Evolutionary conservation across 1,284 basidiomycete genomes (phyloP).

Genomic region (Volvariella volvacea): DNA sequence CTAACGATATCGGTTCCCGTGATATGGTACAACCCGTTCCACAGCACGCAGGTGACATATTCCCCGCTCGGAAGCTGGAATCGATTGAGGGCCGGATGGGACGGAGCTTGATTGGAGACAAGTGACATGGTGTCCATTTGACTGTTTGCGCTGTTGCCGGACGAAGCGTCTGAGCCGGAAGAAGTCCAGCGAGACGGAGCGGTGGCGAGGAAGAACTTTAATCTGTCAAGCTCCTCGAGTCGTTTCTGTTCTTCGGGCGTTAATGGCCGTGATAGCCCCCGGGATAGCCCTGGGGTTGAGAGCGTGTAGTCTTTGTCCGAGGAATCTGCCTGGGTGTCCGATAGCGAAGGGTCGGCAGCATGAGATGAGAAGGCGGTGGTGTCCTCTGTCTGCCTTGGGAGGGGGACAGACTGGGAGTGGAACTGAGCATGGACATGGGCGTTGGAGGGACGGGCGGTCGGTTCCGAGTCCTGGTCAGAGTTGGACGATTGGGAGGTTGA

Average conservation of each 20-base stretch:
- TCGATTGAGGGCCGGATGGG: constrained; percentile 72
- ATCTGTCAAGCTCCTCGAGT: constrained; percentile 64
- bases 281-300: constrained; percentile 27
- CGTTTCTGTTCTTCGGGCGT: constrained; percentile 59
- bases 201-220: constrained; percentile 85
- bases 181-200: constrained; percentile 66
- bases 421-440: constrained; percentile 35
- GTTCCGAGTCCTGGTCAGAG: constrained; percentile 31
- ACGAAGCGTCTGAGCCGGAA: constrained; percentile 18
- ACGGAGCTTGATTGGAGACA: constrained; percentile 16
- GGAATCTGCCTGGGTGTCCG: neutral
- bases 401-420: constrained; percentile 19
- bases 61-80: constrained; percentile 83
- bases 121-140: constrained; percentile 16
- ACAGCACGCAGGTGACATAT: constrained; percentile 84
- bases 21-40: constrained; percentile 86
- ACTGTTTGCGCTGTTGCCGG: constrained; percentile 7
- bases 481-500: constrained; percentile 19
- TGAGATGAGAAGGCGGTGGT: constrained; percentile 10
- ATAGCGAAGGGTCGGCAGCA: neutral
- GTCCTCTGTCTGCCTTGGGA: constrained; percentile 9
- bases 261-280: constrained; percentile 48
- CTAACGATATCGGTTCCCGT: constrained; percentile 89
- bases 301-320: constrained; percentile 11
- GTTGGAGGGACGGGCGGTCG: constrained; percentile 37